Conservation (phyloP, 176 grass and related monocot species). For the Rhynchospora tenuis region DNA sequence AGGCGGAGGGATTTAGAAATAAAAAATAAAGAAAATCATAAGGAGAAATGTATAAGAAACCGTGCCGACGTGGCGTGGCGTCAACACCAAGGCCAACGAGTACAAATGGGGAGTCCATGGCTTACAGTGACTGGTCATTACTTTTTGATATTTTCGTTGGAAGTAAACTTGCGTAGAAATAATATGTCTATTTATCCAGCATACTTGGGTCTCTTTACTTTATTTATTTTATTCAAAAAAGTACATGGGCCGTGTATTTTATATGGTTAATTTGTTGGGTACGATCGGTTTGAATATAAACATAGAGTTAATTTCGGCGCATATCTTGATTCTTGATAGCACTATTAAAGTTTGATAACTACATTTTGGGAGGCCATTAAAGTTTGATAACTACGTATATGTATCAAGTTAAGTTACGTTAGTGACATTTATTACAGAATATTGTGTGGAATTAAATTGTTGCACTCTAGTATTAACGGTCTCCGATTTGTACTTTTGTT, state of each 20-base stretch:
- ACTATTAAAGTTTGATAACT: background rate
- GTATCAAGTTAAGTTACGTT: background rate
- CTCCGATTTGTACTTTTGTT: too few species aligned
- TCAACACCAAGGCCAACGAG: background rate
- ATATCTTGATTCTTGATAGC: background rate
- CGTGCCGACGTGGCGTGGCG: background rate
- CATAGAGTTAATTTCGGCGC: background rate
- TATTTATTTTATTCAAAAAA: too few species aligned
- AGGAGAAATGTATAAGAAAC: background rate
- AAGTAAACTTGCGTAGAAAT: background rate
- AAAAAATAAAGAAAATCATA: background rate
- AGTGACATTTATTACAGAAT: background rate
- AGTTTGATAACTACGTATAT: background rate
- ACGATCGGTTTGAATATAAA: too few species aligned
- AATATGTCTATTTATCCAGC: too few species aligned
- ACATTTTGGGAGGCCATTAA: background rate
- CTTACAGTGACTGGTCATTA: background rate
- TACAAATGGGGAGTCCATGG: background rate
- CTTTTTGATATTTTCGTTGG: background rate
- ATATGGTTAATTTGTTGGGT: too few species aligned
- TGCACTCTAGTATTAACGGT: too few species aligned
- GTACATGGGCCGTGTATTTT: too few species aligned
- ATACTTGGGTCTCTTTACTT: too few species aligned
- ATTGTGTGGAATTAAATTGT: background rate
- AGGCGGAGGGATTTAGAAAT: background rate